Evolutionary conservation across 345 rosid species (phyloP).

Genomic region (Aquilaria sinensis): DNA sequence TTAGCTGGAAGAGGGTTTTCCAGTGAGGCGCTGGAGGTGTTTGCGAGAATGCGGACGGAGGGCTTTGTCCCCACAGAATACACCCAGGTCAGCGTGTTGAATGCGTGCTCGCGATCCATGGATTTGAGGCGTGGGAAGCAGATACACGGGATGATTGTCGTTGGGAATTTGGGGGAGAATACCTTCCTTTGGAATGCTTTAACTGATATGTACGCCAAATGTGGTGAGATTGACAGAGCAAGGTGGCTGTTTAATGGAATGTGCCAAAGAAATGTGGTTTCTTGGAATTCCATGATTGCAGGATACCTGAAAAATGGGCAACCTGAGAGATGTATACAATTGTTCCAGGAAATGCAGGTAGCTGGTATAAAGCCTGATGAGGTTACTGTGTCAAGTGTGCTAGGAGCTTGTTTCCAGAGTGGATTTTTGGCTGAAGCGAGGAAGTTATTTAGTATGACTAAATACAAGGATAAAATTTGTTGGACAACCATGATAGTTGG

Average conservation of each 20-base stretch:
- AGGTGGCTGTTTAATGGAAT: constrained; percentile 38
- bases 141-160: constrained; percentile 43
- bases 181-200: constrained; percentile 48
- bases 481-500: constrained; percentile 63
- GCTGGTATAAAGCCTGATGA: constrained; percentile 40
- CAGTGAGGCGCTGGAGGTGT: constrained; percentile 28
- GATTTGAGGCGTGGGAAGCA: constrained; percentile 49
- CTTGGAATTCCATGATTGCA: constrained; percentile 53
- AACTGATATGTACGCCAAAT: constrained; percentile 49
- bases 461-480: constrained; percentile 45
- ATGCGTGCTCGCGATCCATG: constrained; percentile 40
- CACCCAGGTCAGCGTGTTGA: constrained; percentile 42
- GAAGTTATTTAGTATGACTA: constrained; percentile 25
- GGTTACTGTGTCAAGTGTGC: constrained; percentile 40
- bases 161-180: constrained; percentile 21
- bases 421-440: constrained; percentile 29
- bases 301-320: constrained; percentile 41
- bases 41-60: constrained; percentile 29
- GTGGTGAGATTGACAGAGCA: constrained; percentile 41
- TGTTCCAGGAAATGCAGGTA: constrained; percentile 38
- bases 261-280: constrained; percentile 33
- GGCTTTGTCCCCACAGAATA: constrained; percentile 38
- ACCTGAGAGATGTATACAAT: constrained; percentile 37
- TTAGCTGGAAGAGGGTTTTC: constrained; percentile 30
- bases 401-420: constrained; percentile 35